Evolutionary conservation across 2,329 filamentous ascomycete genomes (phyloP).

Genomic region (Diaporthe capsici): DNA sequence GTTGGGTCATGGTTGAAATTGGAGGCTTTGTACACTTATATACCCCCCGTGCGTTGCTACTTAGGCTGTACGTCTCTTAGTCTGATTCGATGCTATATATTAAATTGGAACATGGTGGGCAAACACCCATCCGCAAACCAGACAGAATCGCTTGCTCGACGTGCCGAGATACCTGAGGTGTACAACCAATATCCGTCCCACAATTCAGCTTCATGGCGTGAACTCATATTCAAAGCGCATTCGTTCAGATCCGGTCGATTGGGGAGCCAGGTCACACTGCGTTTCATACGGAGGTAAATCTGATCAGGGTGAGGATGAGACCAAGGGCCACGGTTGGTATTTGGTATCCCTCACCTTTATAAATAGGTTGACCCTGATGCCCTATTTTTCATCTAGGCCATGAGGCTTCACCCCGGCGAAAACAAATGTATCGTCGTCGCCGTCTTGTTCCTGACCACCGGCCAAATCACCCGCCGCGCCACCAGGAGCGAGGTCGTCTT

Average conservation of each 20-base stretch:
- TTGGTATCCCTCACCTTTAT: neutral
- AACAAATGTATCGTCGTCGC: neutral
- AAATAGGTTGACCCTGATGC: neutral
- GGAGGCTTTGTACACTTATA: constrained; percentile 43
- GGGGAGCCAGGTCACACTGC: neutral
- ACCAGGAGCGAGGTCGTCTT: neutral
- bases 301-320: neutral
- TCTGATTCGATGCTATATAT: constrained; percentile 3
- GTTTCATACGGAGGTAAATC: neutral
- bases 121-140: neutral
- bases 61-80: constrained; percentile 11
- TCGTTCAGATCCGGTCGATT: too few relatives aligned
- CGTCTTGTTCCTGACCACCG: neutral
- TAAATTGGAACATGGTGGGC: constrained; percentile 8
- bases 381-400: neutral
- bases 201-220: neutral
- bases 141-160: neutral
- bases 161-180: neutral
- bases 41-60: constrained; percentile 44
- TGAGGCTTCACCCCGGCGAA: neutral
- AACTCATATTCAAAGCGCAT: neutral
- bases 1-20: neutral
- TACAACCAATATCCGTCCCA: neutral
- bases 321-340: neutral
- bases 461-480: neutral